Evolutionary conservation across 352 stramenopile genomes (phyloP), one percentile per base, ranked within the genome.

Genomic region (Discostella stelligera): DNA sequence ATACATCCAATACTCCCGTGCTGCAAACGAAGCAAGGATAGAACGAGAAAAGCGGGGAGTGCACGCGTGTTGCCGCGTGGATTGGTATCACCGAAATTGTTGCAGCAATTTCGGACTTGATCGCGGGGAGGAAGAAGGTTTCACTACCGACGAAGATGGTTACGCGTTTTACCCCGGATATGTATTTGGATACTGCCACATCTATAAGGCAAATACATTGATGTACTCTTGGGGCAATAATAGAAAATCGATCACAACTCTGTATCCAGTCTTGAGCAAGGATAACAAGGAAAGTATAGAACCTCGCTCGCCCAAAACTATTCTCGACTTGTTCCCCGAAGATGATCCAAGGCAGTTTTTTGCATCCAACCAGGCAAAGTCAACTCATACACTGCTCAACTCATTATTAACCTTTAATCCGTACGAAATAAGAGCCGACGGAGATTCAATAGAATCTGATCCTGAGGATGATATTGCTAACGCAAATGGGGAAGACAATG

Each of bases 1-100:
- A 21, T 83, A 83, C 62, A 13, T 79, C 0, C 62, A 46, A 7
- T 83, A 83, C 50, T 76, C 75, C 8, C 18, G 69, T 16, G 41
- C 48, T 18, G 75, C 75, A 21, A 21, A 83, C 46, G 64, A 79
- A 30, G 75, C 75, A n/a, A 74, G 63, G 39, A 53, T 46, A 16
- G 32, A 65, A 20, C 30, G 75, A 9, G 75, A 83, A 27, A 54
- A 41, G 18, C 32, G 48, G 3, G 69, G 69, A 46, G 16, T 32
- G 18, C 46, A 63, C 18, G 52, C 62, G 7, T 78, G 56, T 56
- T 79, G 75, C 48, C 30, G 66, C 3, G 56, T 14, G 27, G 75
- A 68, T n/a, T 74, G 75, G 21, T 76, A 67, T 55, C 68, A 83
- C 50, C 53, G 74, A 23, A 81, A 76, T 67, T 76, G 68, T 37